Base-by-base conservation (phyloP, 2,329 filamentous ascomycete genomes). In the Hypoxylon sp. region DNA sequence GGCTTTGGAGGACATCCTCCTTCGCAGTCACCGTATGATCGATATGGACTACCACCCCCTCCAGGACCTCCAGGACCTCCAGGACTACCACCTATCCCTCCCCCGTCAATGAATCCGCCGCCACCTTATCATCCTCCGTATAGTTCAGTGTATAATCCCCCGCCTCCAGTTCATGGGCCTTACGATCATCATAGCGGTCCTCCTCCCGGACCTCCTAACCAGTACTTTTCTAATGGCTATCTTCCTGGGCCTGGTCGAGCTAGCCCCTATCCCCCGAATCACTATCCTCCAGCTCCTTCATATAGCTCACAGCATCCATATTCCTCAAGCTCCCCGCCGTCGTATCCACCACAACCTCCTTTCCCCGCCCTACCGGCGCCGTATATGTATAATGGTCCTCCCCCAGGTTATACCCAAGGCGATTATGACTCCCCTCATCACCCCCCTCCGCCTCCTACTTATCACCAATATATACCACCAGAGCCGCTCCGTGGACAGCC, bases 351-450 rank as follows among this genome's bases (percentile, higher is more conserved):
- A 29, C 58, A 60, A 11, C 48, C 47, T 37, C n/a, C 55, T 47
- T 63, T 59, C 37, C 21, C 26, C 17, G 53, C 52, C 43, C 59
- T 50, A 35, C 58, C 61, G 7, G 17, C 53, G 13, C 54, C 53
- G n/a, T 60, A 60, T 53, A 55, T 54, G 37, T 60, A 62, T 23
- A 54, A 57, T 3, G 55, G 58, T 1, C 55, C 55, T 6, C 63
- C 60, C 27, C 50, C 58, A 13, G 55, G 52, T 1, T 64, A 64
- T 57, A 50, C 55, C 46, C 53, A 58, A 47, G 45, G 48, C 42
- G 63, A 50, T 20, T 55, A 62, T 38, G 60, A 55, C 31, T 54
- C 55, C 10, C 53, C 64, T 20, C 53, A 55, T 8, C 64, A 61
- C 24, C 62, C 60, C 11, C 54, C 58, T 21, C 61, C 66, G 27